These are phyloP conservation scores for Agaricus sinodeliciosus DNA, from an alignment of 768 basidiomycete genomes.

Conservation along the genomic window DNA sequence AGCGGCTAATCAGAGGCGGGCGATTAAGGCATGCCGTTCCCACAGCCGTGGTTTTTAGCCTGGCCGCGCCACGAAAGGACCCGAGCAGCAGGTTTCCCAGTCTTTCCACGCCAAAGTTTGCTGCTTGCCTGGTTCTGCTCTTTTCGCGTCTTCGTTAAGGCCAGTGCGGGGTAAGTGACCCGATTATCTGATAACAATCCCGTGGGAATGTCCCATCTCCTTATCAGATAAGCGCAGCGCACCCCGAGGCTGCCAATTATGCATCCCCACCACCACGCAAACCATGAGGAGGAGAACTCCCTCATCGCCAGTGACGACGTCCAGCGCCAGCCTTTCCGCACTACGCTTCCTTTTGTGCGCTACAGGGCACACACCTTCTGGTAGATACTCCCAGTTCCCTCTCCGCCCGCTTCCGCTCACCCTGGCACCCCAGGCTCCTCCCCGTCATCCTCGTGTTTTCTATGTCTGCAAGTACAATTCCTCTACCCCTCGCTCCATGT, in stretches of 20 bases:
- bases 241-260: background rate
- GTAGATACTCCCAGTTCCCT: constrained; percentile 19
- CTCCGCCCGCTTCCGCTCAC: constrained; percentile 3
- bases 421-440: constrained; percentile 47
- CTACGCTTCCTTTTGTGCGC: background rate
- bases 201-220: constrained; percentile 2
- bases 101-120: no score
- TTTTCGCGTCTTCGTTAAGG: no score
- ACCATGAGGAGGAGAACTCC: constrained; percentile 5
- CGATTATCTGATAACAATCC: background rate
- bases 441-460: constrained; percentile 63
- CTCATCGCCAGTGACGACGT: background rate
- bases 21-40: constrained; percentile 1
- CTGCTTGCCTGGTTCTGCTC: no score
- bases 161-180: no score
- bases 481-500: background rate
- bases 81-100: no score
- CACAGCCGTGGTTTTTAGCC: background rate
- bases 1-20: constrained; percentile 1
- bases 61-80: no score
- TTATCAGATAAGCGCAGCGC: constrained; percentile 9
- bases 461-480: constrained; percentile 46
- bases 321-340: background rate
- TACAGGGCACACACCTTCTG: constrained; percentile 40
- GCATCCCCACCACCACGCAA: background rate